Base-by-base conservation (phyloP, 73 alveolate genomes). In the Paramecium caudatum region DNA sequence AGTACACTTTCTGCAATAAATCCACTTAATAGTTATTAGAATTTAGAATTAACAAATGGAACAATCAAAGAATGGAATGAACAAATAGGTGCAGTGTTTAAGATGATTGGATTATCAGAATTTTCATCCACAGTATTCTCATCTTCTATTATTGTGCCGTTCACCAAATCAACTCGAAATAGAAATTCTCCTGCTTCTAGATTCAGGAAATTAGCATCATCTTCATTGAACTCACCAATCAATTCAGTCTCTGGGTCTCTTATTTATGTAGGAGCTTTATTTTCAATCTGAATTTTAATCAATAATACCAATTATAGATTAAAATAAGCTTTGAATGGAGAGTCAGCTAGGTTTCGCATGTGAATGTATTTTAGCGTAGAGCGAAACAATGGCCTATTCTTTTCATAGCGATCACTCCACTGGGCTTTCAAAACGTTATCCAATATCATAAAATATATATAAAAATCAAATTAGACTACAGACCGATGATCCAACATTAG, bases 31-130 rank as follows among this genome's bases (percentile, higher is more conserved):
- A 74, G 55, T 74, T 74, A 45, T 19, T 37, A n/a, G 21, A 74
- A 17, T 45, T 45, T 45, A 12, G 43, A 74, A 37, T n/a, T 21
- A 6, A 74, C 7, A 74, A 41, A 74, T 39, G 88, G 88, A 8
- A 74, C 88, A 39, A 74, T n/a, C 7, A 74, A 16, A n/a, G 88
- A 74, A 74, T 74, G 88, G 43, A 39, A 74, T 39, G 88, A 74
- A 23, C 88, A 41, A 10, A 74, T 74, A 2, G 88, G 88, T 2
- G 69, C 62, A 19, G 68, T 45, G 16, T 74, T 74, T 1, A 74
- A 10, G 2, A 41, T 8, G n/a, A 74, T 74, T 17, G 68, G 88
- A 43, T 37, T 36, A 15, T 45, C 86, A 43, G 17, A 39, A 39
- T 74, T 74, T 21, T 41, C 68, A 12, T 74, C 32, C 10, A 41